Evolutionary conservation across 495 filamentous ascomycete species (phyloP).

Genomic region (Collariella sp.): DNA sequence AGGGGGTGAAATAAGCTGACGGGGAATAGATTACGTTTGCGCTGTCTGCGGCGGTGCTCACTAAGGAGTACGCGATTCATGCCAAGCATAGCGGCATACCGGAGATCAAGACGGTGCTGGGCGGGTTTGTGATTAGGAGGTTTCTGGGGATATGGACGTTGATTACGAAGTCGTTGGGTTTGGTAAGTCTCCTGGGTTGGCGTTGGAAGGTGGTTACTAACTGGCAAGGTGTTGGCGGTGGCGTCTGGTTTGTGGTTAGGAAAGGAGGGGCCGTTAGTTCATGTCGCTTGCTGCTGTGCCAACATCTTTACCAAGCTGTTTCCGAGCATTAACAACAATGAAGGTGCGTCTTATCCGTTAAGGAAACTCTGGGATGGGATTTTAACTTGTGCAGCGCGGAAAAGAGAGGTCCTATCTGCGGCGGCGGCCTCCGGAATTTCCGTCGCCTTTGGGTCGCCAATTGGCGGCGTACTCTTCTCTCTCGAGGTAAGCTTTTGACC

Average conservation of each 20-base stretch:
- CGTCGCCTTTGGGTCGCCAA: conserved; percentile 94
- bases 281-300: conserved; percentile 96
- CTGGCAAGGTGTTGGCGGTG: conserved; percentile 74
- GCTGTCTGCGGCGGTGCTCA: conserved; percentile 64
- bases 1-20: not conserved
- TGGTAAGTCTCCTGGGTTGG: conserved; percentile 47
- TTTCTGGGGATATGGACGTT: conserved; percentile 94
- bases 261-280: conserved; percentile 93
- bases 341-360: conserved; percentile 52
- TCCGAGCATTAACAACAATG: conserved; percentile 72
- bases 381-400: conserved; percentile 55
- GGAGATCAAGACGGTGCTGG: conserved; percentile 94
- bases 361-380: no score
- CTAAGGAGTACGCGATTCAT: conserved; percentile 75
- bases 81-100: conserved; percentile 96
- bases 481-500: conserved; percentile 53
- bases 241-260: conserved; percentile 97
- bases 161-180: conserved; percentile 79
- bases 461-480: conserved; percentile 87
- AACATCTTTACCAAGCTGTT: conserved; percentile 93
- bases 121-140: conserved; percentile 84
- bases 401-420: conserved; percentile 90
- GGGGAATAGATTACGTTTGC: conserved; percentile 64
- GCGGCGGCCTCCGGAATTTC: conserved; percentile 93
- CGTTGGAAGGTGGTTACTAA: conserved; percentile 19